Evolutionary conservation across 208 protist species (phyloP), one percentile per base, ranked within the genome.

Genomic region (Wallacemonas sp.): DNA sequence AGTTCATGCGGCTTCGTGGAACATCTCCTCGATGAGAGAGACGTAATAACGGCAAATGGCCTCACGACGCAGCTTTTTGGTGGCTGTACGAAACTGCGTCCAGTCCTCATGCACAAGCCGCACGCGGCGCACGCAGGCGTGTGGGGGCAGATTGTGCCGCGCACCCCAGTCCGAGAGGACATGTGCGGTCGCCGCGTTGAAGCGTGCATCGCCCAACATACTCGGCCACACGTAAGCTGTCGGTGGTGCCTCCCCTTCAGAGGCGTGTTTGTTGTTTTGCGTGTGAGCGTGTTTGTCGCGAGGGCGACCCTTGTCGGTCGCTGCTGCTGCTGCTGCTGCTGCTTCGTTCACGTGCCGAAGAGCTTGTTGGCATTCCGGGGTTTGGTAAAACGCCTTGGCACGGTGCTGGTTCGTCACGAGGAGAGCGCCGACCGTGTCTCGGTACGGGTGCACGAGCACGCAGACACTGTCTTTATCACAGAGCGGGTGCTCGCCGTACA

Each of bases 81-180:
- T 84, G 3, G 76, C 62, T 11, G 84, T 96, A 14, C 86, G 71
- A 1, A 88, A 46, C n/a, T 68, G 68, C 5, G 80, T 87, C 88
- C 90, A 96, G 27, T 84, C 80, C 2, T 91, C 86, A 45, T 62
- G 58, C 27, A 89, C 39, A 24, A 94, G 56, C n/a, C 75, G 76
- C 19, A 94, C 85, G 3, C 69, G 75, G 4, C 78, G 78, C 30
- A 88, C 64, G 4, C 46, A 55, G 55, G 78, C 70, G 15, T 62
- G n/a, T 2, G 15, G 41, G 8, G 38, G 53, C 31, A 70, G 47
- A 19, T 77, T 64, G 17, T 81, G 75, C 61, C 53, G 38, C 21
- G 41, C 41, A 1, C 45, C 55, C 33, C 28, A 54, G 14, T 49
- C 44, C n/a, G 9, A 51, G 30, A 90, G 74, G 2, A 79, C 81